phyloP scores from a whole-genome alignment of 345 rosid genomes.

The Cardiospermum halicacabum region DNA sequence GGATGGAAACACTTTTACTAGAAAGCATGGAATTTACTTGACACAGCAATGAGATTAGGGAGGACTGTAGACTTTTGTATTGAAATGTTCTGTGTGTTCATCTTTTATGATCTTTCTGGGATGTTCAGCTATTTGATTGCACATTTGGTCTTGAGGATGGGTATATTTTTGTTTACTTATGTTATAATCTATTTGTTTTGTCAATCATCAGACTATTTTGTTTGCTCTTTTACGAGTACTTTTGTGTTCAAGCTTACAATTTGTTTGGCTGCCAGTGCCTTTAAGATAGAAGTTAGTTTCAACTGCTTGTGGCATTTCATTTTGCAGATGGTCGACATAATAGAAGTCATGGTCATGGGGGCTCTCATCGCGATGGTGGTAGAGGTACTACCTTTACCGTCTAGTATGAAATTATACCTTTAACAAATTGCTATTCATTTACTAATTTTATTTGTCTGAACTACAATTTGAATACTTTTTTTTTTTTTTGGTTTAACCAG shows the following conservation, averaged over 20 bases:
- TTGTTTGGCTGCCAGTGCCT: not conserved
- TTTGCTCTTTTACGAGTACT: not conserved
- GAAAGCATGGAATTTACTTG: not conserved
- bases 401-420: not conserved
- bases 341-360: slow-evolving; percentile 67
- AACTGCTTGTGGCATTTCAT: slow-evolving; percentile 9
- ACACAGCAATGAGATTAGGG: not conserved
- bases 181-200: not conserved
- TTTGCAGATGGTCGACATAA: slow-evolving; percentile 75
- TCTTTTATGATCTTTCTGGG: not conserved
- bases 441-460: not conserved
- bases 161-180: not conserved
- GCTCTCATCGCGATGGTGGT: slow-evolving; percentile 54
- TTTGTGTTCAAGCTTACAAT: not conserved
- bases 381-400: slow-evolving; percentile 44
- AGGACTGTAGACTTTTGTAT: not conserved
- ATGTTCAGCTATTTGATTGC: not conserved
- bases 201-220: not conserved
- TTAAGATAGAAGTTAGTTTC: not conserved
- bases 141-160: not conserved
- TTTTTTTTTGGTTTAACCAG: slow-evolving; percentile 30
- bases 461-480: not conserved
- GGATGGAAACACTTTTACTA: not conserved
- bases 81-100: not conserved
- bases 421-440: not conserved